Evolutionary conservation across 2,329 filamentous ascomycete species (phyloP).

Genomic region (Dactylellina haptotyla): DNA sequence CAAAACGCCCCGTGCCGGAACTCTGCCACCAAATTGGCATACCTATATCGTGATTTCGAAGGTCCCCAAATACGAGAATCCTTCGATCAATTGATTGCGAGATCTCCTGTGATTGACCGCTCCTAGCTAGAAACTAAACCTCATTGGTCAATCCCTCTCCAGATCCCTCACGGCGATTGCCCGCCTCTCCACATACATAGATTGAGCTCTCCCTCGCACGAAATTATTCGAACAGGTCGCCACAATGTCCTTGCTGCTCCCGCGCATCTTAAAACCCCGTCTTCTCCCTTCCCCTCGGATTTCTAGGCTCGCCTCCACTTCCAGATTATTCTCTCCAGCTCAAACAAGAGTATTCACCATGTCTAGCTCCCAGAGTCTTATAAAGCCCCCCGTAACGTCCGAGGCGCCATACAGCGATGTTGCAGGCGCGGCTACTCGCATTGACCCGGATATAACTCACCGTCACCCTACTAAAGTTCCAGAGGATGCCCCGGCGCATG

Average conservation of each 20-base stretch:
- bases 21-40: background rate
- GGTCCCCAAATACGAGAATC: background rate
- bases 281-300: background rate
- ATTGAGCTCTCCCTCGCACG: background rate
- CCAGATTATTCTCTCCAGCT: background rate
- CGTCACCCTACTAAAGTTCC: slow-evolving; percentile 20
- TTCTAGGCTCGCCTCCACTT: background rate
- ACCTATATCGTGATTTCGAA: background rate
- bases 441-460: slow-evolving; percentile 38
- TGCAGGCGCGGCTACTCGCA: slow-evolving; percentile 26
- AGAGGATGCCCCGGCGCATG: slow-evolving; percentile 28
- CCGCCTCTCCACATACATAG: background rate
- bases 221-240: background rate
- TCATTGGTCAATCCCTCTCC: background rate
- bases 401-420: slow-evolving; percentile 16
- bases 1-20: slow-evolving; percentile 11
- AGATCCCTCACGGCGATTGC: background rate
- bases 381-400: slow-evolving; percentile 30
- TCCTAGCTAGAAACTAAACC: background rate
- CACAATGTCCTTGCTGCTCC: slow-evolving; percentile 15
- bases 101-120: slow-evolving; percentile 5
- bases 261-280: slow-evolving; percentile 29
- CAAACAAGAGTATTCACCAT: slow-evolving; percentile 22
- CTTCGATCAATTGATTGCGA: background rate
- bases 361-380: slow-evolving; percentile 8